Evolutionary conservation across 768 basidiomycete species (phyloP).

Genomic region (Lactarius sp.): DNA sequence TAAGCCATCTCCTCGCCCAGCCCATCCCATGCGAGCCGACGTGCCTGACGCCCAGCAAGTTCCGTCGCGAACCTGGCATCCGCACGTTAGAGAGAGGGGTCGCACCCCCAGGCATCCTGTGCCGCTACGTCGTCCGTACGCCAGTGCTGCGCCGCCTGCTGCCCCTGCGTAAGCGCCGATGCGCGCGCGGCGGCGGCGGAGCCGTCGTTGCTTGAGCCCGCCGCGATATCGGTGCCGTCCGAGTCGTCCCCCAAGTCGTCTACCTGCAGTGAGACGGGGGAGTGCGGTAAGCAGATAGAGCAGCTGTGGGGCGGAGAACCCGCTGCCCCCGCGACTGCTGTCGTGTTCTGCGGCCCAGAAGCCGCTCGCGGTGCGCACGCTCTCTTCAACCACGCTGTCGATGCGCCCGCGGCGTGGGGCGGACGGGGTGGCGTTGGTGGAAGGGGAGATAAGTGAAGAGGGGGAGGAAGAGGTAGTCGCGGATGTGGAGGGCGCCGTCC

Average conservation of each 20-base stretch:
- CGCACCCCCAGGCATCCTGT: too few species aligned
- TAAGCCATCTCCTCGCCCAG: constrained; percentile 67
- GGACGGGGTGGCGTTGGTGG: constrained; percentile 1
- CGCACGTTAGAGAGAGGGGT: too few species aligned
- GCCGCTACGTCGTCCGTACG: constrained; percentile 68
- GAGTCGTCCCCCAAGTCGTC: constrained; percentile 55
- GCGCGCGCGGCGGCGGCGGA: constrained; percentile 25
- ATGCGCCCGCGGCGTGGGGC: not conserved
- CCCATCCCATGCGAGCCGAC: constrained; percentile 58
- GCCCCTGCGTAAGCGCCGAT: not conserved
- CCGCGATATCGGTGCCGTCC: constrained; percentile 28
- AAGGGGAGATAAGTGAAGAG: constrained; percentile 21
- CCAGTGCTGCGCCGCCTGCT: not conserved
- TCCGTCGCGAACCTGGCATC: constrained; percentile 50
- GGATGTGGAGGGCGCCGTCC: constrained; percentile 52
- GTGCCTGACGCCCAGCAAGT: constrained; percentile 72
- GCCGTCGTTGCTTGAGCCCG: constrained; percentile 28
- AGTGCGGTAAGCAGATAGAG: constrained; percentile 22
- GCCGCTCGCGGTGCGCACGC: constrained; percentile 64
- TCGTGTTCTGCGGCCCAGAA: constrained; percentile 61
- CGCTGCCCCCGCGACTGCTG: constrained; percentile 51
- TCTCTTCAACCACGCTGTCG: constrained; percentile 29
- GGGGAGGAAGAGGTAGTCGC: constrained; percentile 26
- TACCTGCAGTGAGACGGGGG: constrained; percentile 41
- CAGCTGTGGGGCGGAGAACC: constrained; percentile 39